phyloP scores from a whole-genome alignment of 805 yeast species.

The Yamadazyma akitaensis region DNA sequence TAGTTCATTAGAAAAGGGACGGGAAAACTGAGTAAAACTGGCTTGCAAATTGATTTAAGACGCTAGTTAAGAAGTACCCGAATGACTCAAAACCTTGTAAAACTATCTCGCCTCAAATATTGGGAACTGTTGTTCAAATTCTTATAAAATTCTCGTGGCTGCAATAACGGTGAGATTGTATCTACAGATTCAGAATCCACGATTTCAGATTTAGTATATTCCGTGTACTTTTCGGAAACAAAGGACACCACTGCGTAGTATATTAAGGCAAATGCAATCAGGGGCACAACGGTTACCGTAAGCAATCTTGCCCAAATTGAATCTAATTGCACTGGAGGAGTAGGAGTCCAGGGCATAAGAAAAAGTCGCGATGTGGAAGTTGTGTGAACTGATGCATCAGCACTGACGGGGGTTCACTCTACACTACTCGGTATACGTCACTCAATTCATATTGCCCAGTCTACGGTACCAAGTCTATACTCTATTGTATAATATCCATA shows the following conservation, averaged over 20 bases:
- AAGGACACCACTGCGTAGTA: background rate
- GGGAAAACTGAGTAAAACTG: background rate
- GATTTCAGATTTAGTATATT: background rate
- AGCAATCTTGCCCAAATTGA: background rate
- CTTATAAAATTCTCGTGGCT: constrained; percentile 14
- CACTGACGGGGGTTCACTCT: too few species aligned
- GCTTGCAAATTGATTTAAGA: background rate
- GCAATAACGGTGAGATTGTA: too few species aligned
- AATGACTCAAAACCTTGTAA: constrained; percentile 21
- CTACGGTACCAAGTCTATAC: too few species aligned
- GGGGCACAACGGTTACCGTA: background rate
- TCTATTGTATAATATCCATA: too few species aligned
- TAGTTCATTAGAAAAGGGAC: constrained; percentile 11
- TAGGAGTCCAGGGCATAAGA: too few species aligned
- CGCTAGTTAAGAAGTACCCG: background rate
- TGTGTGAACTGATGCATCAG: too few species aligned
- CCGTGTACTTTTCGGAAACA: background rate
- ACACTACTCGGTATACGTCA: too few species aligned
- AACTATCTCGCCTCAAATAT: constrained; percentile 40
- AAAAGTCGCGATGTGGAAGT: too few species aligned
- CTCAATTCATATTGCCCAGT: too few species aligned
- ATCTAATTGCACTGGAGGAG: too few species aligned
- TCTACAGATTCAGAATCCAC: background rate
- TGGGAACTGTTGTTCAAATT: constrained; percentile 41
- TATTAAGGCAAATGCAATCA: background rate